These are phyloP conservation scores for Sclerotinia sclerotiorum DNA, from an alignment of 2,329 filamentous ascomycete genomes.

Conservation along the genomic window DNA sequence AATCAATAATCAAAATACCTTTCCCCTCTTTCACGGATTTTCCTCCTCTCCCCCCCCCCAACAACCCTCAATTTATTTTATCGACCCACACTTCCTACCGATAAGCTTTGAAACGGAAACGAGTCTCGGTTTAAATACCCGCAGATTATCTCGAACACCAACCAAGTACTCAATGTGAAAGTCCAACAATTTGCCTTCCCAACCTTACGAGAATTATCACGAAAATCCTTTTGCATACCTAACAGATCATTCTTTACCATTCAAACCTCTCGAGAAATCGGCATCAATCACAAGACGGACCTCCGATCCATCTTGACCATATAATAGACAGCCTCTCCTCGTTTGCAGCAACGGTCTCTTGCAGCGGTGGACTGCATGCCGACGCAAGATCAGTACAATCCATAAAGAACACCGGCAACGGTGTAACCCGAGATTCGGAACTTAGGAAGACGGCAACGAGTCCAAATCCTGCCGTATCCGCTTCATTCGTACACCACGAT, in stretches of 20 bases:
- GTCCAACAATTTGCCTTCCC: neutral
- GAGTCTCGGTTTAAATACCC: conserved; percentile 23
- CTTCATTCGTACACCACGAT: conserved; percentile 29
- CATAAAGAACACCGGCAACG: conserved; percentile 30
- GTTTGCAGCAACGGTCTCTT: conserved; percentile 28
- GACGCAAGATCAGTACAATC: conserved; percentile 35
- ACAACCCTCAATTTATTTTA: conserved; percentile 5
- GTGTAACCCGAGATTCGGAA: conserved; percentile 29
- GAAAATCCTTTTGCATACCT: neutral
- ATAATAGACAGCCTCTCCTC: conserved; percentile 19
- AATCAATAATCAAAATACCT: neutral
- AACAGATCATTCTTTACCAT: neutral
- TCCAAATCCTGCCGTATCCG: conserved; percentile 22
- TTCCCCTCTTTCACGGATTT: neutral
- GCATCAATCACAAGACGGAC: conserved; percentile 1
- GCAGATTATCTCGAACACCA: conserved; percentile 19
- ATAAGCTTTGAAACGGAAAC: conserved; percentile 23
- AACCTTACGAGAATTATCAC: conserved; percentile 5
- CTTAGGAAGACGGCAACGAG: conserved; percentile 8
- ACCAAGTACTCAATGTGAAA: neutral
- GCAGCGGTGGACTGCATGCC: conserved; percentile 31
- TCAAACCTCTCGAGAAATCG: conserved; percentile 10
- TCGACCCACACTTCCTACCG: conserved; percentile 21
- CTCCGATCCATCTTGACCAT: conserved; percentile 19
- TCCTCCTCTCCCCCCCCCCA: neutral